Base-by-base conservation (phyloP, 805 yeast genomes). In the Candida oleophila region DNA sequence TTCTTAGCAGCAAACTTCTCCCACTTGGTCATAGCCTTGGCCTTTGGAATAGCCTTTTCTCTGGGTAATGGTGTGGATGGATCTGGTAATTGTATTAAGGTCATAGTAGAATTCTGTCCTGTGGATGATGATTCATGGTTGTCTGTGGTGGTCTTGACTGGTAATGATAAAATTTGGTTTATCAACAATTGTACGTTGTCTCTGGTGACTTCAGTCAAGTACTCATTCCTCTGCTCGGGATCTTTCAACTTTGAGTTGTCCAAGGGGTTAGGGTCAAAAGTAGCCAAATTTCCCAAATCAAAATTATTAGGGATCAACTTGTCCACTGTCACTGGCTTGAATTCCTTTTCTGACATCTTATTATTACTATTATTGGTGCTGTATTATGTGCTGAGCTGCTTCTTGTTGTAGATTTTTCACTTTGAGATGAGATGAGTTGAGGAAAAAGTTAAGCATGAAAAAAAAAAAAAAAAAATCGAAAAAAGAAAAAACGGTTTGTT, bases 1-100 rank as follows among this genome's bases (percentile, higher is more conserved):
- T 94, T 94, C 78, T 82, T 88, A 49, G 87, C 87, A 53, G 99
- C 99, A 74, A 94, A 94, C 62, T 80, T 79, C 72, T 94, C 97
- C 99, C 99, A 94, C 72, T 85, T 90, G 54, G 99, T 91, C 57
- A 83, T 87, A 46, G 92, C 85, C 73, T 89, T 94, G 45, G 88
- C 83, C 70, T 90, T 91, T 49, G 99, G 99, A 58, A 94, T 70
- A 41, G 97, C 84, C 72, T 94, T 94, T 66, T 94, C 99, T 76
- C 99, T 80, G 46, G 99, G 99, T 52, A 91, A 74, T 48, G 71
- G 78, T 16, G 96, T 85, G 14, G 78, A 67, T 20, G 97, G 95
- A 46, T 81, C 89, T 30, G 99, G 98, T 50, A 94, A 76, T 59
- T 78, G 82, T 45, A 94, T 81, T 51, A 92, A 79, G 8, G 97